These are phyloP conservation scores for Furcasterigmium furcatum DNA, from an alignment of 2,329 filamentous ascomycete species.

Conservation along the genomic window DNA sequence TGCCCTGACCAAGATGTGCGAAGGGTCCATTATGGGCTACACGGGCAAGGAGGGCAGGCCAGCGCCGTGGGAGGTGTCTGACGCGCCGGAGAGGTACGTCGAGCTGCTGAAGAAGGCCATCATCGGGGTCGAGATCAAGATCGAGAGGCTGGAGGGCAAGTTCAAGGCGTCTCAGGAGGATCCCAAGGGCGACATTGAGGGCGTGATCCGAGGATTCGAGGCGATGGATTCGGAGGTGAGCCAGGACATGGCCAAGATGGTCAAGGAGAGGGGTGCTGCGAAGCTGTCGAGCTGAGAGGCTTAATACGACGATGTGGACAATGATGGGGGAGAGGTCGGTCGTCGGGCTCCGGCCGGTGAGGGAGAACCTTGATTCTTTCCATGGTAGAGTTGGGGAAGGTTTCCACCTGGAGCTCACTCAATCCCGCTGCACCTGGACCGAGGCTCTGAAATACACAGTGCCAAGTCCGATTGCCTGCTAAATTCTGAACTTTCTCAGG, in stretches of 20 bases:
- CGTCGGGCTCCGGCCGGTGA: no score
- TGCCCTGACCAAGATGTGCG: constrained; percentile 48
- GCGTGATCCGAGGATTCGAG: constrained; percentile 55
- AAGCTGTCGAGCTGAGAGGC: background rate
- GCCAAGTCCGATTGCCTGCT: no score
- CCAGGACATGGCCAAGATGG: constrained; percentile 24
- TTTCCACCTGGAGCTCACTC: no score
- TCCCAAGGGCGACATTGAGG: constrained; percentile 31
- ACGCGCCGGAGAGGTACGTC: constrained; percentile 55
- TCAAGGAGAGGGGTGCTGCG: constrained; percentile 20
- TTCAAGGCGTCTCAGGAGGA: constrained; percentile 67
- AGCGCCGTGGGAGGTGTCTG: constrained; percentile 51
- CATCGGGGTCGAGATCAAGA: constrained; percentile 56
- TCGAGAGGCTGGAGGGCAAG: constrained; percentile 55
- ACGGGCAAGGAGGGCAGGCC: constrained; percentile 28
- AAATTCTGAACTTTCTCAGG: no score
- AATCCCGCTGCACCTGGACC: no score
- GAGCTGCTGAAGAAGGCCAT: constrained; percentile 56
- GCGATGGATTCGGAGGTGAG: constrained; percentile 24
- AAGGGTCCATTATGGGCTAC: constrained; percentile 55
- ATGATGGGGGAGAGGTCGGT: no score
- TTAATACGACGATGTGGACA: background rate
- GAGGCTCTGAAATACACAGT: no score
- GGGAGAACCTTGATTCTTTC: no score
- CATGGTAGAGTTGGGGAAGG: no score